These are phyloP conservation scores for Bifiguratus adelaidae DNA, from an alignment of 192 early-diverging fungal species.

Conservation along the genomic window DNA sequence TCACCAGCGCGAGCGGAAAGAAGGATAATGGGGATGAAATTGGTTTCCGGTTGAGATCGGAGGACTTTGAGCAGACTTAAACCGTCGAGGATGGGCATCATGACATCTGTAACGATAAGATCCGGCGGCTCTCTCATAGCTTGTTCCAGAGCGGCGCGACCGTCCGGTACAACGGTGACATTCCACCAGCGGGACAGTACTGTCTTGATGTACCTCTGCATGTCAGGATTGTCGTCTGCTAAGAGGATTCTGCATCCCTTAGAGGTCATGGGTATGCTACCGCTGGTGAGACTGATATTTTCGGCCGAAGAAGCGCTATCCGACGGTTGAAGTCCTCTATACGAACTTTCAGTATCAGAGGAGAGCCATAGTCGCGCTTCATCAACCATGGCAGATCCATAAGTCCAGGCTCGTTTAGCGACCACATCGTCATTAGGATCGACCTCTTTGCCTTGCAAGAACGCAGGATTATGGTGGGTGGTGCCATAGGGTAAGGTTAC, in stretches of 20 bases:
- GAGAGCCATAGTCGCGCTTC: neutral
- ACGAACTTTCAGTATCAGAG: neutral
- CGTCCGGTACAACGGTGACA: conserved; percentile 17
- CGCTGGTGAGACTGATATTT: neutral
- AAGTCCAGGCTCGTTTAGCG: too few relatives aligned
- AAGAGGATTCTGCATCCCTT: too few relatives aligned
- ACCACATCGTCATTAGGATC: neutral
- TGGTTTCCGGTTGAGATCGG: conserved; percentile 15
- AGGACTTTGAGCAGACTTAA: conserved; percentile 31
- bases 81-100: conserved; percentile 57
- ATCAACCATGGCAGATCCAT: too few relatives aligned
- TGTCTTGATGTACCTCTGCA: conserved; percentile 10
- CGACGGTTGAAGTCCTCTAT: too few relatives aligned
- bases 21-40: conserved; percentile 43
- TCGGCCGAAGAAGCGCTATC: too few relatives aligned
- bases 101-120: conserved; percentile 28
- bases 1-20: conserved; percentile 42
- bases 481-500: neutral
- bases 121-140: conserved; percentile 3
- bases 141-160: conserved; percentile 12
- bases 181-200: conserved; percentile 6
- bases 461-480: neutral
- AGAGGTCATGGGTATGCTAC: conserved; percentile 4
- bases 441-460: neutral
- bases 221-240: conserved; percentile 32